A percentile compares a stretch with the other conserved stretches of the same genome.
Evolutionary conservation across 1,139 yeast species (phyloP).

Genomic region (Candida sojae): DNA sequence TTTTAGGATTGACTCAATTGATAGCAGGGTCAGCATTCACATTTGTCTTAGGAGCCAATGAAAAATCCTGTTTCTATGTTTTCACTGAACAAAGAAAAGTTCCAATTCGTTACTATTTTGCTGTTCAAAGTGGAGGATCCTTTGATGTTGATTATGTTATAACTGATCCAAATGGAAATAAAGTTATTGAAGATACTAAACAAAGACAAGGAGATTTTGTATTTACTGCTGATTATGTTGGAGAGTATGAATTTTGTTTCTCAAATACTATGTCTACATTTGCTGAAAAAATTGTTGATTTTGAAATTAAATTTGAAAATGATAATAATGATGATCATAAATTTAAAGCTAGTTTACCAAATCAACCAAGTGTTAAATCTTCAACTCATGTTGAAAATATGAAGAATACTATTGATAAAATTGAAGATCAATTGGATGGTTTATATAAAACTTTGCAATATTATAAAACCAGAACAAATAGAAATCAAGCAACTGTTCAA

Average conservation of each 20-base stretch:
- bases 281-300: slow-evolving; percentile 86
- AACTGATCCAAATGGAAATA: slow-evolving; percentile 64
- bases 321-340: slow-evolving; percentile 30
- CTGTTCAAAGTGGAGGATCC: slow-evolving; percentile 89
- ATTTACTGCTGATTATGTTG: slow-evolving; percentile 65
- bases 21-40: slow-evolving; percentile 66
- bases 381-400: slow-evolving; percentile 63
- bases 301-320: slow-evolving; percentile 69
- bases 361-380: slow-evolving; percentile 57
- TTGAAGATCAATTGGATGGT: slow-evolving; percentile 68
- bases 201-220: slow-evolving; percentile 87
- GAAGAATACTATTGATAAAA: slow-evolving; percentile 55
- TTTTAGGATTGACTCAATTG: slow-evolving; percentile 28
- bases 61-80: slow-evolving; percentile 74
- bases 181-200: slow-evolving; percentile 59
- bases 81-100: slow-evolving; percentile 67
- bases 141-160: slow-evolving; percentile 83
- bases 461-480: slow-evolving; percentile 87
- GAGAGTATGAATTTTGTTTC: slow-evolving; percentile 94
- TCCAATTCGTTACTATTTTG: slow-evolving; percentile 78
- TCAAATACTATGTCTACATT: slow-evolving; percentile 83
- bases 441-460: slow-evolving; percentile 71
- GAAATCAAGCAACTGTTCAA: slow-evolving; percentile 89
- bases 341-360: slow-evolving; percentile 68
- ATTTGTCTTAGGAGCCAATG: slow-evolving; percentile 76